Base-by-base conservation (phyloP, 306 rosid species). In the Vigna angularis region DNA sequence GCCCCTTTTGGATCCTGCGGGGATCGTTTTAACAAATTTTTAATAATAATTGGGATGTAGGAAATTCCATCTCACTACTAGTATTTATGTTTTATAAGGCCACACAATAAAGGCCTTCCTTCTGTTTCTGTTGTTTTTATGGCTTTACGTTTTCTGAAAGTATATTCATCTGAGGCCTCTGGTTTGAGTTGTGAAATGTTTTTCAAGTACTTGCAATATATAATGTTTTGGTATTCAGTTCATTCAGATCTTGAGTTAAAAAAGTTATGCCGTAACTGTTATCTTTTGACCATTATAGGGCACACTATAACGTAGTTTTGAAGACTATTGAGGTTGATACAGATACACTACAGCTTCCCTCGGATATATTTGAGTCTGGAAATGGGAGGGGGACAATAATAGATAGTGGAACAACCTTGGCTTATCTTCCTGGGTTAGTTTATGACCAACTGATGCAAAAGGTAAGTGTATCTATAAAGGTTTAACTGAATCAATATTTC, bases 391-490 rank as follows among this genome's bases (percentile, higher is more conserved):
- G 91, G 88, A 90, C 97, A 38, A 86, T 93, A 38, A 87, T 96
- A 64, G 99, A 96, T 84, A 96, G 99, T 83, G 99, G 99, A 59
- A 96, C 99, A 74, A 96, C 99, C 51, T 84, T 96, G 87, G 93
- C 97, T 79, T 93, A 90, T 85, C 84, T 96, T 80, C 93, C 98
- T 16, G 74, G 36, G 9, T 79, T 79, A 72, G 84, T 90, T 72
- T 91, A 91, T 53, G 88, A 85, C 6, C 65, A 85, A 63, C 62
- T 96, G 51, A 74, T 87, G 18, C 4, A 66, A 6, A 87, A 90
- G 97, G 99, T 93, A 74, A 63, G 45, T 69, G 64, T 32, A 70
- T 66, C 18, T 53, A 66, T 74, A 28, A 53, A 40, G 62, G 65
- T 67, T 58, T 53, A 57, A 18, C 17, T 57, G 74, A 40, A 75